Base-by-base conservation (phyloP, 768 basidiomycete species). In the Pholiota molesta region DNA sequence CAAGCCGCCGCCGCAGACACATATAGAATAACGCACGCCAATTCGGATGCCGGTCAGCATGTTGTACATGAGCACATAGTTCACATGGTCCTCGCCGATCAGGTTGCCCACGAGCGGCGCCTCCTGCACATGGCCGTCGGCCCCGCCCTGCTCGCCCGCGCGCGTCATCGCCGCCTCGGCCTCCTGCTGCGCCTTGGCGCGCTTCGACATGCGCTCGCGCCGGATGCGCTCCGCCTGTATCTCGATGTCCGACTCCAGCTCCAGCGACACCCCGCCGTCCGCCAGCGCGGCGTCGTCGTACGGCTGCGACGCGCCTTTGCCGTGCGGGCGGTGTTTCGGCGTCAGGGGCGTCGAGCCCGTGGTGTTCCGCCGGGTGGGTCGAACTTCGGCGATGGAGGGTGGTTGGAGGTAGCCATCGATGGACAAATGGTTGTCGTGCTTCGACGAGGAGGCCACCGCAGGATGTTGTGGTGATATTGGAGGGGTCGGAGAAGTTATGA, bases 1-100 rank as follows among this genome's bases (percentile, higher is more conserved):
- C 37, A 23, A 63, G 37, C 56, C 42, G 35, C 14, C 45, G 35
- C 14, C 5, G 45, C 26, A 49, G 63, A 37, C 21, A 23, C 37
- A 35, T 31, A 31, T 31, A 31, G 31, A 49, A 59, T 57, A 13
- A 81, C 91, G 71, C 68, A 94, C 96, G 29, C 90, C 96, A 67
- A 95, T 95, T 44, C 97, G 86, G 63, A 99, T 99, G 5, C 97
- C 97, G 4, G 97, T 99, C 69, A 99, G 82, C 97, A 99, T 99
- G 79, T 99, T 99, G 79, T 99, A 99, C 97, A 99, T 99, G 70
- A 99, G 79, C 61, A 99, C 93, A 68, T 98, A 99, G 79, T 99
- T 99, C 74, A 91, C 96, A 76, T 99, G 97, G 69, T 88, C 97
- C 73, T 98, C 96, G n/a, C 95, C 94, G 65, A 99, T 97, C 66